phyloP scores from a whole-genome alignment of 2,329 filamentous ascomycete species.

The Paecilomyces fulvus region DNA sequence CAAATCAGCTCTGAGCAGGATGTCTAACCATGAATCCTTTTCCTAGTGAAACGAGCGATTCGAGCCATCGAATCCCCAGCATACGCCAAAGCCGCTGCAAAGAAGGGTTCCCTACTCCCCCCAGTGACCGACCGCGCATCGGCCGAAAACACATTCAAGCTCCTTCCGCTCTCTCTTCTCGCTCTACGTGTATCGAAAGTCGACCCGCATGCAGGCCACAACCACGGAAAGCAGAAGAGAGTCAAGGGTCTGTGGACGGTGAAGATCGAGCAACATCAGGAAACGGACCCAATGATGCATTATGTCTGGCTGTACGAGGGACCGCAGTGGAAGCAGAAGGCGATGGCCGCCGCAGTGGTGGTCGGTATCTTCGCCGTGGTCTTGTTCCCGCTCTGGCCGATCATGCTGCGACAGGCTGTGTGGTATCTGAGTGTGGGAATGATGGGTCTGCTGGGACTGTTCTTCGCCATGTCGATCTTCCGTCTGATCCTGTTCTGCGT shows the following conservation, averaged over 20 bases:
- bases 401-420: constrained; percentile 81
- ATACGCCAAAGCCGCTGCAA: constrained; percentile 73
- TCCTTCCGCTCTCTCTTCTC: constrained; percentile 87
- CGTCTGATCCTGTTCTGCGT: constrained; percentile 87
- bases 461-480: constrained; percentile 98
- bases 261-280: constrained; percentile 91
- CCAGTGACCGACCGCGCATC: constrained; percentile 79
- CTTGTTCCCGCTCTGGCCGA: constrained; percentile 92
- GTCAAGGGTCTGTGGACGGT: constrained; percentile 96
- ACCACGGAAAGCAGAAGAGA: constrained; percentile 63
- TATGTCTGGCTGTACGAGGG: constrained; percentile 97
- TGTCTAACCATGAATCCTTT: background rate
- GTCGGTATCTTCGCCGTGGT: constrained; percentile 79
- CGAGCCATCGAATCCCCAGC: constrained; percentile 80
- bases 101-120: constrained; percentile 83
- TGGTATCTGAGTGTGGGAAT: constrained; percentile 97
- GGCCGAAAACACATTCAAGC: constrained; percentile 89
- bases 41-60: constrained; percentile 83
- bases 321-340: constrained; percentile 83
- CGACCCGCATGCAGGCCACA: constrained; percentile 68
- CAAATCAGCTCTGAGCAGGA: background rate
- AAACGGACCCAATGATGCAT: constrained; percentile 59
- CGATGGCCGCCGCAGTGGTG: constrained; percentile 79
- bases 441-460: constrained; percentile 78
- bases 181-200: constrained; percentile 81